Base-by-base conservation (phyloP, 371 early-diverging fungal species). In the Lichtheimia hyalospora region DNA sequence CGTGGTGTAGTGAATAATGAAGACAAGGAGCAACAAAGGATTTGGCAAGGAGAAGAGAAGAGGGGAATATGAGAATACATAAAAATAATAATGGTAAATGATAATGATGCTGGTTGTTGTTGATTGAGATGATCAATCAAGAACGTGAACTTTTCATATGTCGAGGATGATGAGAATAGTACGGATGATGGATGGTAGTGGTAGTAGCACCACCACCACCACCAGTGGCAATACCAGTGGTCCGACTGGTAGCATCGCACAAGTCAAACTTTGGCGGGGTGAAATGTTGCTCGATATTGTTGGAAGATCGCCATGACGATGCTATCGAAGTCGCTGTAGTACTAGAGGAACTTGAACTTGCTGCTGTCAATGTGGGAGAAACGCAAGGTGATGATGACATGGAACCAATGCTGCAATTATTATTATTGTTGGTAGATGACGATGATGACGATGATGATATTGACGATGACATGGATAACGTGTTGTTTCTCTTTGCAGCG, bases 381-480 rank as follows among this genome's bases (percentile, higher is more conserved):
- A n/a, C n/a, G 3, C 15, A 23, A 25, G 25, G 27, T 51, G 52
- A 51, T 51, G 52, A 51, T 51, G 52, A 15, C 15, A 28, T n/a
- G 25, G 49, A 58, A 14, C n/a, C 16, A 21, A 0, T n/a, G 46
- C 16, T 34, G 34, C 34, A 34, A 8, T 34, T 5, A 10, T 10
- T 34, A 34, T 34, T 34, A 10, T 34, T 41, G 57, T 42, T 46
- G 46, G 18, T 46, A 0, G 46, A 46, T 46, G 46, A 40, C 49
- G 8, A 42, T 15, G 58, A 53, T 44, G 53, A 42, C 8, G 58
- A 63, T 13, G 52, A 63, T 34, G 55, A 54, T 41, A 39, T 40
- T 41, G 23, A 41, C 40, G 55, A 54, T 7, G 40, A 18, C 20
- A 18, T 25, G 20, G 49, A 43, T 24, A 43, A 55, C 15, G 27